These are phyloP conservation scores for Candida andamanensis DNA, from an alignment of 805 yeast genomes.

Conservation along the genomic window DNA sequence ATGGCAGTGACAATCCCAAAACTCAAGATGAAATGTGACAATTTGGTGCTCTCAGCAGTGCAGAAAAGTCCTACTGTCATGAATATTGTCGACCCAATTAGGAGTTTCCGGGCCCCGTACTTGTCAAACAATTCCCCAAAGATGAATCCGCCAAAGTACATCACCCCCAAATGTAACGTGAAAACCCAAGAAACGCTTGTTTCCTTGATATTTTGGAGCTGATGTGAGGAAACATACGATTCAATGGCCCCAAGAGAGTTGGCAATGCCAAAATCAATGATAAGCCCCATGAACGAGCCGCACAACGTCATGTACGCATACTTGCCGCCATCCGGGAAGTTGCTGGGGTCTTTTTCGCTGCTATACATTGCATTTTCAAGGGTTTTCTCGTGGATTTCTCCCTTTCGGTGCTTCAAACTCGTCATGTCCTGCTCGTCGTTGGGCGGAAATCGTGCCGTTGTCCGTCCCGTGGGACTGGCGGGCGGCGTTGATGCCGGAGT, in stretches of 20 bases:
- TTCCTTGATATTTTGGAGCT: slow-evolving; percentile 15
- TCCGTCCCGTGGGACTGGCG: too few relatives aligned
- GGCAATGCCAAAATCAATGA: slow-evolving; percentile 24
- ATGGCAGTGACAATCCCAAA: slow-evolving; percentile 23
- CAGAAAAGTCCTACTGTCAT: slow-evolving; percentile 21
- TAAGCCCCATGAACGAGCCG: slow-evolving; percentile 25
- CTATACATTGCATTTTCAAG: slow-evolving; percentile 14
- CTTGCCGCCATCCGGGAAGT: slow-evolving; percentile 28
- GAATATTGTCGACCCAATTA: slow-evolving; percentile 17
- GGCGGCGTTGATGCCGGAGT: too few relatives aligned
- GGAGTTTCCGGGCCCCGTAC: slow-evolving; percentile 19
- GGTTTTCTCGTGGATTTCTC: slow-evolving; percentile 1
- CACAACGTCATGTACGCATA: slow-evolving; percentile 19
- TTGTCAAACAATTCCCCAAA: slow-evolving; percentile 26
- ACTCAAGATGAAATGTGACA: slow-evolving; percentile 22
- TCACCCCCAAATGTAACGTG: slow-evolving; percentile 25
- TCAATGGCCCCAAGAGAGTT: slow-evolving; percentile 26
- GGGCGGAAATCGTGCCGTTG: too few relatives aligned
- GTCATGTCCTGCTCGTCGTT: too few relatives aligned
- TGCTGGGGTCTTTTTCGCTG: slow-evolving; percentile 15
- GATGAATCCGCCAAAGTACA: slow-evolving; percentile 25
- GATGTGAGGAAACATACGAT: slow-evolving; percentile 19
- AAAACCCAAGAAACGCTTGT: slow-evolving; percentile 28
- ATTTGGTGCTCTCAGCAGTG: slow-evolving; percentile 19
- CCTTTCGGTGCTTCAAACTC: not conserved